These are phyloP conservation scores for Neospora caninum DNA, from an alignment of 169 alveolate genomes.

Conservation along the genomic window DNA sequence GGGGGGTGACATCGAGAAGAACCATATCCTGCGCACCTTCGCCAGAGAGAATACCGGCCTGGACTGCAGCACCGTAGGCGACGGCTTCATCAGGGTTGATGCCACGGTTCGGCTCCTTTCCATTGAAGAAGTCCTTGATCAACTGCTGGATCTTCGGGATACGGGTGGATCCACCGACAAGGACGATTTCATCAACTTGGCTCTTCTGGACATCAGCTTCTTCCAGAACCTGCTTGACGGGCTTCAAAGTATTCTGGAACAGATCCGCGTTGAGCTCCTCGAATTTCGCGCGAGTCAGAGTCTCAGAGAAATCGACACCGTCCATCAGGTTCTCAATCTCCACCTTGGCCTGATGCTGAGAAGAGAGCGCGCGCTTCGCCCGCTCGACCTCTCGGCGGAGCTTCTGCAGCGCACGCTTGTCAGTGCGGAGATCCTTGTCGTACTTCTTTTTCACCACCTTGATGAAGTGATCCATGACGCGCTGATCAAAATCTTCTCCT, in stretches of 20 bases:
- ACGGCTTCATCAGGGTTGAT: conserved; percentile 96
- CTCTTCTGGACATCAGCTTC: conserved; percentile 88
- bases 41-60: conserved; percentile 93
- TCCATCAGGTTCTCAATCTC: conserved; percentile 88
- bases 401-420: conserved; percentile 96
- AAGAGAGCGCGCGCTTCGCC: conserved; percentile 96
- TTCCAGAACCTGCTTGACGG: conserved; percentile 89
- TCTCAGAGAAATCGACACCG: conserved; percentile 89
- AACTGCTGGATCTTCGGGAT: conserved; percentile 93
- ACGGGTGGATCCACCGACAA: conserved; percentile 96
- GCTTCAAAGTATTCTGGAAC: conserved; percentile 89
- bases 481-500: conserved; percentile 98
- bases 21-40: conserved; percentile 91
- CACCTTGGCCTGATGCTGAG: conserved; percentile 86
- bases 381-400: conserved; percentile 97
- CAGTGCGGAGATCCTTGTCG: conserved; percentile 90
- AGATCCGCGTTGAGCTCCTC: conserved; percentile 91
- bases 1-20: conserved; percentile 94
- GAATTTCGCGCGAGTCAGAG: conserved; percentile 92
- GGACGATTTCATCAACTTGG: conserved; percentile 95
- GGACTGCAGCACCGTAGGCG: conserved; percentile 95
- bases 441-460: conserved; percentile 93
- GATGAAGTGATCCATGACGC: conserved; percentile 96
- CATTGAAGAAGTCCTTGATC: conserved; percentile 92
- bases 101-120: conserved; percentile 93